Evolutionary conservation across 2,329 filamentous ascomycete species (phyloP), one percentile per base, ranked within the genome.

Genomic region (Epichloe brachyelytri): DNA sequence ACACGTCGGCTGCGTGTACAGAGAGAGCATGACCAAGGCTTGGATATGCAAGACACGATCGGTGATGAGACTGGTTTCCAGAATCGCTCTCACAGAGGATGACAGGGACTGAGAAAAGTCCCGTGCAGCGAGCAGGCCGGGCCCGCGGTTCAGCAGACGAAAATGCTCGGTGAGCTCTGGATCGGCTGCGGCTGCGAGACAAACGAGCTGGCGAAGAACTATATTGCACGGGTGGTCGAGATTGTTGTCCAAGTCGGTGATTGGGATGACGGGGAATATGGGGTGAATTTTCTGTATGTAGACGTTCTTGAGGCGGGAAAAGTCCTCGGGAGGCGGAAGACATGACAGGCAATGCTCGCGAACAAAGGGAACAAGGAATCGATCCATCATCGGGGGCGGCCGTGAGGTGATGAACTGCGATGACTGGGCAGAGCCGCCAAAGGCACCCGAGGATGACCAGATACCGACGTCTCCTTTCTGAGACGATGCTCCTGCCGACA

Each of bases 1-100:
- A 43, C 69, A 69, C 4, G 69, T 70, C 0, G 76, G 76, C 53
- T 82, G 78, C n/a, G 73, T 74, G 56, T 79, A 82, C n/a, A 82
- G 65, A 0, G 78, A 78, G 17, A 81, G 61, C 46, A 81, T 69
- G 26, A 72, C 68, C 6, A 79, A 66, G 14, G 75, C 69, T 30
- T 77, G 75, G 37, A 79, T 77, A 45, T 78, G 70, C 30, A 78
- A 65, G 5, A 80, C 68, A n/a, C 75, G 69, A 54, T 80, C 73
- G 0, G 69, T 66, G 7, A 81, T 72, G 41, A 80, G 61, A 14
- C 74, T 75, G 5, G 77, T 73, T 49, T 79, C 76, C 2, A 80
- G 62, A 1, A 73, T 70, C 0, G 71, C 68, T 8, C 74, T 65
- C 3, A 78, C 67, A 0, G 76, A 71, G 1, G 72, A 71, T 0